Percentiles rank a stretch among this genome's conserved stretches.
Conservation (phyloP, 2,329 filamentous ascomycete genomes). For the Trichoderma harzianum region DNA sequence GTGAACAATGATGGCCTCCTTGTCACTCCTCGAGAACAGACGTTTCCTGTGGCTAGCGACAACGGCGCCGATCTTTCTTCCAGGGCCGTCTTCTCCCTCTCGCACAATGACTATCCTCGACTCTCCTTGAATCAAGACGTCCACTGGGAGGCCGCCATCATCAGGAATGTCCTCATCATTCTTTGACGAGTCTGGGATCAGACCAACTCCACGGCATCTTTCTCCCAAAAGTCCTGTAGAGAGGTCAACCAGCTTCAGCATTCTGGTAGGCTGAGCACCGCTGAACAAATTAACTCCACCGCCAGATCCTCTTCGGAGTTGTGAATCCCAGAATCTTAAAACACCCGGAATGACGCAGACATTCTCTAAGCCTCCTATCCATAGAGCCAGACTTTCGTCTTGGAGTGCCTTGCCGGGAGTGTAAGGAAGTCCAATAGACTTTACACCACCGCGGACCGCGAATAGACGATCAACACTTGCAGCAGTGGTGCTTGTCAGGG, state of each 20-base stretch:
- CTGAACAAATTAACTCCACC: slow-evolving; percentile 54
- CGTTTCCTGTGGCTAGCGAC: slow-evolving; percentile 33
- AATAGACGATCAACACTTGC: slow-evolving; percentile 50
- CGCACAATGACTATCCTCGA: slow-evolving; percentile 53
- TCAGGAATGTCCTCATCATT: slow-evolving; percentile 22
- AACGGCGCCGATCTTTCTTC: slow-evolving; percentile 40
- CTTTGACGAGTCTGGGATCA: slow-evolving; percentile 39
- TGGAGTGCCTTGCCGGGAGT: slow-evolving; percentile 40
- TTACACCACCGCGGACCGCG: slow-evolving; percentile 51
- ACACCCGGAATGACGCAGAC: slow-evolving; percentile 55
- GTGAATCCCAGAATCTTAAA: slow-evolving; percentile 57
- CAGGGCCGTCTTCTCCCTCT: slow-evolving; percentile 48
- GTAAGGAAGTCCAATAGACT: slow-evolving; percentile 44
- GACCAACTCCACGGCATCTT: slow-evolving; percentile 50
- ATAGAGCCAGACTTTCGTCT: slow-evolving; percentile 55
- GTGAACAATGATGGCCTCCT: slow-evolving; percentile 55
- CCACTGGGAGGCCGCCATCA: slow-evolving; percentile 47
- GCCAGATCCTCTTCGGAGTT: slow-evolving; percentile 50
- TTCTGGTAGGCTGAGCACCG: slow-evolving; percentile 51
- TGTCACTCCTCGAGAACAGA: slow-evolving; percentile 38
- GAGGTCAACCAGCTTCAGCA: slow-evolving; percentile 54
- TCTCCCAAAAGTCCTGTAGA: slow-evolving; percentile 54
- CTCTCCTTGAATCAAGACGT: slow-evolving; percentile 55
- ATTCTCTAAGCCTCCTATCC: slow-evolving; percentile 55
- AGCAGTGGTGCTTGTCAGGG: slow-evolving; percentile 36